Evolutionary conservation across 208 protist species (phyloP).

Genomic region (Trypanosoma rangeli): DNA sequence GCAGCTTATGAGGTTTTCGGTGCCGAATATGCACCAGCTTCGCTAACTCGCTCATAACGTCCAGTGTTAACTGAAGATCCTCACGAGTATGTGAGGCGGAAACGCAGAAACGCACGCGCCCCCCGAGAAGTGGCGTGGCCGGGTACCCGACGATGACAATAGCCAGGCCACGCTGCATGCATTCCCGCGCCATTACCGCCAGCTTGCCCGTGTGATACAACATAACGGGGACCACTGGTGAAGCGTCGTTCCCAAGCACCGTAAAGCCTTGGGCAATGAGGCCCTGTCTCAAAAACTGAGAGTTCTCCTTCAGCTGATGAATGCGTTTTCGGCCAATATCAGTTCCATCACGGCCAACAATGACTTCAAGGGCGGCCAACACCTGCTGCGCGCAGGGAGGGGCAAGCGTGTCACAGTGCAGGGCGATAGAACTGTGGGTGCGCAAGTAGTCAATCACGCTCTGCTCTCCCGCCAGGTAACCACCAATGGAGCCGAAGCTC

Average conservation of each 20-base stretch:
- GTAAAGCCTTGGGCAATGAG: slow-evolving; percentile 76
- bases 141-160: slow-evolving; percentile 98
- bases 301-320: slow-evolving; percentile 81
- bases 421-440: slow-evolving; percentile 56
- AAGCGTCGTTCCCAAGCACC: slow-evolving; percentile 90
- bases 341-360: slow-evolving; percentile 91
- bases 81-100: slow-evolving; percentile 94
- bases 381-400: slow-evolving; percentile 90
- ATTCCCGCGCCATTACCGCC: slow-evolving; percentile 79
- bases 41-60: slow-evolving; percentile 86
- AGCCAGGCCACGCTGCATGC: slow-evolving; percentile 87
- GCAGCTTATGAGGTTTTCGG: slow-evolving; percentile 18
- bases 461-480: slow-evolving; percentile 94
- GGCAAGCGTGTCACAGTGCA: slow-evolving; percentile 83
- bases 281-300: slow-evolving; percentile 81
- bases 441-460: slow-evolving; percentile 74
- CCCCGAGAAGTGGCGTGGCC: slow-evolving; percentile 92
- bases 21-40: slow-evolving; percentile 75
- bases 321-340: slow-evolving; percentile 80
- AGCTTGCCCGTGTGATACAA: slow-evolving; percentile 94
- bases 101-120: slow-evolving; percentile 92
- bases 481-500: slow-evolving; percentile 95
- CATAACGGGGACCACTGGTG: slow-evolving; percentile 96
- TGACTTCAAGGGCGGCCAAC: slow-evolving; percentile 81
- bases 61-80: slow-evolving; percentile 89